phyloP scores from a whole-genome alignment of 805 yeast species.

The Cyberlindnera meyerae region DNA sequence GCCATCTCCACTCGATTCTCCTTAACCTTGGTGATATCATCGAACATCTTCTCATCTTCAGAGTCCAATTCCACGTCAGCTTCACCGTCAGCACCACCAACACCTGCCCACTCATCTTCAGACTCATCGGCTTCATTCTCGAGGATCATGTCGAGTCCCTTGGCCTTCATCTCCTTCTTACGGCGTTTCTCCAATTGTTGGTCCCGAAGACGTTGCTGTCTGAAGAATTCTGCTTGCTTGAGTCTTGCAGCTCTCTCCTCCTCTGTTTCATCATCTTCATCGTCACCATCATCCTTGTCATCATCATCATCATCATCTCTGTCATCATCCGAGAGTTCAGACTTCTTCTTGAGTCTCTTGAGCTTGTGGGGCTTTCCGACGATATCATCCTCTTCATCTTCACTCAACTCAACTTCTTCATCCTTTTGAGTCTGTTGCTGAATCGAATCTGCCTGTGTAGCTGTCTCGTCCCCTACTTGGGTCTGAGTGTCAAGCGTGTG shows the following conservation, averaged over 20 bases:
- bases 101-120: slow-evolving; percentile 82
- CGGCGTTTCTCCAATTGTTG: slow-evolving; percentile 27
- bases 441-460: slow-evolving; percentile 4
- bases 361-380: slow-evolving; percentile 1
- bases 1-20: slow-evolving; percentile 56
- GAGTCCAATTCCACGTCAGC: slow-evolving; percentile 51
- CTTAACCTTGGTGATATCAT: slow-evolving; percentile 56
- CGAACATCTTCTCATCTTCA: slow-evolving; percentile 75
- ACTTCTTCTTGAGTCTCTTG: slow-evolving; percentile 7
- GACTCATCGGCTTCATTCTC: slow-evolving; percentile 87
- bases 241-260: slow-evolving; percentile 19
- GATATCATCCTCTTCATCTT: slow-evolving; percentile 6
- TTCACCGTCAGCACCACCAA: slow-evolving; percentile 68
- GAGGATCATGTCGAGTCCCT: slow-evolving; percentile 55
- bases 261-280: slow-evolving; percentile 22
- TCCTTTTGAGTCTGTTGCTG: slow-evolving; percentile 3
- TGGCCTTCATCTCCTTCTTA: slow-evolving; percentile 48
- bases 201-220: slow-evolving; percentile 22
- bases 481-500: background rate
- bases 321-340: slow-evolving; percentile 15
- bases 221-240: slow-evolving; percentile 17
- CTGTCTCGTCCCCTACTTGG: slow-evolving; percentile 3
- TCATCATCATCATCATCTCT: slow-evolving; percentile 22
- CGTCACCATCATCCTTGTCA: slow-evolving; percentile 20
- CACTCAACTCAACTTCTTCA: background rate